Evolutionary conservation across 208 protist genomes (phyloP).

Genomic region (Leishmania guyanensis): DNA sequence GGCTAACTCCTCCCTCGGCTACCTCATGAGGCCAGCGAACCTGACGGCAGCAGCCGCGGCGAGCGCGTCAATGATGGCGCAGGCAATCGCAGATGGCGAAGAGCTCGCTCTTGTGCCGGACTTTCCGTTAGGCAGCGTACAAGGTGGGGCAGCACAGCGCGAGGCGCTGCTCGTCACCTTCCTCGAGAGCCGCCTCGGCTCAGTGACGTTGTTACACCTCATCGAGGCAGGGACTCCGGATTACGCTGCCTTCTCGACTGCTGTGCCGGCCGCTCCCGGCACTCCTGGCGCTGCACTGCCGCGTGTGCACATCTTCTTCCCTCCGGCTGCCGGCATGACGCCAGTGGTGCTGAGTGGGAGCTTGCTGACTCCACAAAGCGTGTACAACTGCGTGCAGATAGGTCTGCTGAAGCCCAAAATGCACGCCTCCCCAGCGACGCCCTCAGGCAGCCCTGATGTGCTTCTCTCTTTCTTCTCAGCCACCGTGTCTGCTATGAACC

Average conservation of each 20-base stretch:
- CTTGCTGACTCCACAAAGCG: constrained; percentile 38
- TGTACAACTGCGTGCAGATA: constrained; percentile 43
- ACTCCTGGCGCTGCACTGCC: constrained; percentile 24
- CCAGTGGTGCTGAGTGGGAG: constrained; percentile 37
- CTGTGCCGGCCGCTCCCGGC: constrained; percentile 22
- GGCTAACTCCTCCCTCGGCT: constrained; percentile 24
- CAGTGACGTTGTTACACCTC: constrained; percentile 44
- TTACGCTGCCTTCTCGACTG: constrained; percentile 46
- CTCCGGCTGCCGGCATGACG: constrained; percentile 12
- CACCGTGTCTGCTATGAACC: constrained; percentile 35
- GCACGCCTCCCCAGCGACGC: neutral
- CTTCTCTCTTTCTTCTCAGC: constrained; percentile 22
- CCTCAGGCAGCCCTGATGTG: neutral
- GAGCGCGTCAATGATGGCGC: constrained; percentile 7
- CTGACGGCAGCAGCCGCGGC: constrained; percentile 4
- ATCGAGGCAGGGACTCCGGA: constrained; percentile 51
- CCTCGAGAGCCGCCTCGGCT: constrained; percentile 34
- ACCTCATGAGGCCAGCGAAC: constrained; percentile 25
- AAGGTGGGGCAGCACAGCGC: constrained; percentile 48
- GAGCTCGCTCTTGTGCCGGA: constrained; percentile 21
- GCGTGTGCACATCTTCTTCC: constrained; percentile 58
- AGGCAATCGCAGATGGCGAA: constrained; percentile 23
- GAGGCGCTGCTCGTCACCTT: constrained; percentile 47
- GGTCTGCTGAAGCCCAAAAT: constrained; percentile 6
- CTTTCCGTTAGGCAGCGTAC: constrained; percentile 35